Evolutionary conservation across 2,329 filamentous ascomycete species (phyloP), one percentile per base, ranked within the genome.

Genomic region (Dendrostoma leiphaemia): DNA sequence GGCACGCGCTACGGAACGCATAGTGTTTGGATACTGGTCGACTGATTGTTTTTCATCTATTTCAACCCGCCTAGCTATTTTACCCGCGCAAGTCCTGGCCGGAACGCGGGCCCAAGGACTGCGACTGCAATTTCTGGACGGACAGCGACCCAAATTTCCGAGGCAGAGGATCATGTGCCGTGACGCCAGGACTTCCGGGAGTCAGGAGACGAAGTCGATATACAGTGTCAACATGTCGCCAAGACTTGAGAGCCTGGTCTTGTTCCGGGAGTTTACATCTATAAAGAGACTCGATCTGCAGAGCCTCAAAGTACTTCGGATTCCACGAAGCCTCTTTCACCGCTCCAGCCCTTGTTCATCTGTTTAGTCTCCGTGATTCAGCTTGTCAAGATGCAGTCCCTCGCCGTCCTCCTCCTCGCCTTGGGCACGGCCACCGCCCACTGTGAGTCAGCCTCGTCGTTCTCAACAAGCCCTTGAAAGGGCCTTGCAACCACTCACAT

Each of bases 391-490:
- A 65, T 65, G 62, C 59, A 63, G 41, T 51, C 62, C 15, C 43
- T 65, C 41, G 29, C 48, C 4, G 26, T 41, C 19, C 8, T 65
- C 23, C 23, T 65, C 37, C 53, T 64, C n/a, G 55, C 61, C 41
- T 59, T 62, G 13, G 56, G 55, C 28, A 54, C 59, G 17, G 62
- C 51, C 13, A 54, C 61, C 32, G 65, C 62, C 5, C 65, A 66
- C 35, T 66, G 65, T 65, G 57, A 17, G 62, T 55, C 9, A 8
- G n/a, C 12, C 9, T 19, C n/a, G 10, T 15, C 2, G 8, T 15
- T n/a, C n/a, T n/a, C n/a, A n/a, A n/a, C n/a, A n/a, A n/a, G n/a
- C n/a, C n/a, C n/a, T n/a, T n/a, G n/a, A n/a, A n/a, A n/a, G n/a
- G n/a, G n/a, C n/a, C n/a, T n/a, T n/a, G n/a, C n/a, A n/a, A n/a